These are phyloP conservation scores for Suillus placidus DNA, from an alignment of 768 basidiomycete species.

Conservation along the genomic window DNA sequence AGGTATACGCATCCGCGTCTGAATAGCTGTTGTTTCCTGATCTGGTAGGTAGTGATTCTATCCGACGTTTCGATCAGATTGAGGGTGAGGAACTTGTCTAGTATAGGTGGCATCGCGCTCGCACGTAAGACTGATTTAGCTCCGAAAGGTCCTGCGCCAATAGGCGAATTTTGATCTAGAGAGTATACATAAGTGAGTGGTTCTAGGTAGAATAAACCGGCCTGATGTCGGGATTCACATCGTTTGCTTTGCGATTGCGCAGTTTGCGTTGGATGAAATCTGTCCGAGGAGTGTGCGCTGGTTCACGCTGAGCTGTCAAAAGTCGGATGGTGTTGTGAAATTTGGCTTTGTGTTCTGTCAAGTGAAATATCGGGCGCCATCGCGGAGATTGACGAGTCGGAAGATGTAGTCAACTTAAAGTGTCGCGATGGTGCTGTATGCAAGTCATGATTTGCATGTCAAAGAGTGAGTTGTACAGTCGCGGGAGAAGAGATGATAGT, in stretches of 20 bases:
- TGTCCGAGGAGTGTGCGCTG: not conserved
- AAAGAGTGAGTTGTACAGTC: not conserved
- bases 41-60: not conserved
- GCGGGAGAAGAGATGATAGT: not conserved
- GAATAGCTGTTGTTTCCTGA: not conserved
- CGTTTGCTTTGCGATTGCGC: not conserved
- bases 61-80: conserved; percentile 7
- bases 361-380: not conserved
- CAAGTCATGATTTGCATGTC: not conserved
- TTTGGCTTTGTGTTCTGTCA: conserved; percentile 3
- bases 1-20: not conserved
- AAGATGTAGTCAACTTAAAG: not conserved
- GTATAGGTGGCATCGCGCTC: conserved; percentile 2
- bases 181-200: not conserved
- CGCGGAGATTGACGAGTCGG: not conserved
- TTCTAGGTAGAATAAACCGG: not conserved
- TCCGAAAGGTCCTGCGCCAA: not conserved
- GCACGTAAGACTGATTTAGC: conserved; percentile 10
- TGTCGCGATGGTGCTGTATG: not conserved
- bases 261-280: not conserved
- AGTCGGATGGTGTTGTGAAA: not conserved
- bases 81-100: conserved; percentile 6
- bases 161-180: not conserved
- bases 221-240: not conserved
- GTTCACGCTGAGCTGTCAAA: not conserved